Evolutionary conservation across 768 basidiomycete species (phyloP).

Genomic region (Auriscalpium microsporum): DNA sequence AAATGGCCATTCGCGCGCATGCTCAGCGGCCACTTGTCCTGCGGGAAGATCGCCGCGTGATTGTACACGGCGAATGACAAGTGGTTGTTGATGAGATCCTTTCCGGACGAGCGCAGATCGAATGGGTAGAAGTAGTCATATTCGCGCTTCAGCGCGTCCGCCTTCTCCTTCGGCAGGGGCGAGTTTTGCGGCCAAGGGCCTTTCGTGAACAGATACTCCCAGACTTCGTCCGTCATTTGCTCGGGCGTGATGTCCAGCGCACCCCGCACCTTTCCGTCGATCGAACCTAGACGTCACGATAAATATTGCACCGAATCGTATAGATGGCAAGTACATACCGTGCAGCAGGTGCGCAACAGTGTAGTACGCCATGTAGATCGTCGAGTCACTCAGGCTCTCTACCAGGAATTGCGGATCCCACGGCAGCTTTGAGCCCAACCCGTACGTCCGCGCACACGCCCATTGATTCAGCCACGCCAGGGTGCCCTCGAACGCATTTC

Average conservation of each 20-base stretch:
- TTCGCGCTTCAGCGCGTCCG: constrained; percentile 78
- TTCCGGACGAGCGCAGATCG: constrained; percentile 95
- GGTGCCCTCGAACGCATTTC: constrained; percentile 85
- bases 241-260: constrained; percentile 79
- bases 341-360: constrained; percentile 89
- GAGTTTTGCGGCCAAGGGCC: constrained; percentile 67
- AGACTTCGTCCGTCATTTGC: constrained; percentile 95
- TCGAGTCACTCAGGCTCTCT: constrained; percentile 94
- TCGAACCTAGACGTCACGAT: constrained; percentile 38
- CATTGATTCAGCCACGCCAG: constrained; percentile 95
- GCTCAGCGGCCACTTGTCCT: constrained; percentile 83
- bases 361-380: constrained; percentile 98
- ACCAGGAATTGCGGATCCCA: constrained; percentile 98
- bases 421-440: constrained; percentile 88
- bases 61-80: constrained; percentile 91
- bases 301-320: neutral
- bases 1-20: constrained; percentile 96
- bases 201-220: constrained; percentile 86
- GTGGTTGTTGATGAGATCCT: constrained; percentile 94
- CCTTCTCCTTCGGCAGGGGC: constrained; percentile 66
- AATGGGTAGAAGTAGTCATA: constrained; percentile 98
- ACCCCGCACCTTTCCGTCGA: constrained; percentile 74
- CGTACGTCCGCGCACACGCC: constrained; percentile 98
- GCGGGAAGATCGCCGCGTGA: constrained; percentile 88
- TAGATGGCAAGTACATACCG: constrained; percentile 36